These are phyloP conservation scores for Penicillium nordicum DNA, from an alignment of 2,329 filamentous ascomycete genomes.

Conservation along the genomic window DNA sequence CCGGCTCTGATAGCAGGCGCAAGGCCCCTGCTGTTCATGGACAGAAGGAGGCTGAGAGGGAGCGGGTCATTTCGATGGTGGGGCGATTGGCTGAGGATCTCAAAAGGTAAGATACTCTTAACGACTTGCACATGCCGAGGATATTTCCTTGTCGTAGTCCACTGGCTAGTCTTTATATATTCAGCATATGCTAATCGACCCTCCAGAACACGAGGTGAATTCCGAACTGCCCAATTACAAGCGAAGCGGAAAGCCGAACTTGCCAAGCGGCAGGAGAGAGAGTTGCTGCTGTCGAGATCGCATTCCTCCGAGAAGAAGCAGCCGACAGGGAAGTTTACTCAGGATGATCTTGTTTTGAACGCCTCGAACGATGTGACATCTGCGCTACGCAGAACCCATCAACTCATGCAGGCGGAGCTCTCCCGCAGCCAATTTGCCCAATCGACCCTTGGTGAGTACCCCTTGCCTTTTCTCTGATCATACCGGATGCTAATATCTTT, in stretches of 20 bases:
- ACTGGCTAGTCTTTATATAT: not conserved
- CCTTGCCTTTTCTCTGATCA: not conserved
- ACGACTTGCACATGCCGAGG: not conserved
- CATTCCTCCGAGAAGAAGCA: slow-evolving; percentile 27
- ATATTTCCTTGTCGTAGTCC: not conserved
- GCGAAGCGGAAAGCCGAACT: slow-evolving; percentile 72
- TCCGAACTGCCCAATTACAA: slow-evolving; percentile 75
- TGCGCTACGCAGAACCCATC: slow-evolving; percentile 79
- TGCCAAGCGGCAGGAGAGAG: slow-evolving; percentile 72
- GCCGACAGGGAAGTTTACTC: slow-evolving; percentile 53
- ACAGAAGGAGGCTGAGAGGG: slow-evolving; percentile 60
- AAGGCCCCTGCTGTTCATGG: slow-evolving; percentile 36
- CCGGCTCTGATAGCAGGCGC: slow-evolving; percentile 38
- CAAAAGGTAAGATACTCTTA: slow-evolving; percentile 54
- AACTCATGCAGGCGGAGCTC: slow-evolving; percentile 80
- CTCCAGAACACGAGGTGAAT: slow-evolving; percentile 59
- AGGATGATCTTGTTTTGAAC: slow-evolving; percentile 69
- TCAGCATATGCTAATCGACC: slow-evolving; percentile 6
- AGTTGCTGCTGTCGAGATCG: slow-evolving; percentile 64
- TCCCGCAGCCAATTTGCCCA: slow-evolving; percentile 84
- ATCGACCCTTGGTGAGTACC: slow-evolving; percentile 63
- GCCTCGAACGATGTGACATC: slow-evolving; percentile 81
- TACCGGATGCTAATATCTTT: slow-evolving; percentile 5
- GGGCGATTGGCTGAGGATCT: slow-evolving; percentile 68
- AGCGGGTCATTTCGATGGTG: slow-evolving; percentile 63